phyloP scores from a whole-genome alignment of 1,284 basidiomycete species.

The Rhodotorula sp. region DNA sequence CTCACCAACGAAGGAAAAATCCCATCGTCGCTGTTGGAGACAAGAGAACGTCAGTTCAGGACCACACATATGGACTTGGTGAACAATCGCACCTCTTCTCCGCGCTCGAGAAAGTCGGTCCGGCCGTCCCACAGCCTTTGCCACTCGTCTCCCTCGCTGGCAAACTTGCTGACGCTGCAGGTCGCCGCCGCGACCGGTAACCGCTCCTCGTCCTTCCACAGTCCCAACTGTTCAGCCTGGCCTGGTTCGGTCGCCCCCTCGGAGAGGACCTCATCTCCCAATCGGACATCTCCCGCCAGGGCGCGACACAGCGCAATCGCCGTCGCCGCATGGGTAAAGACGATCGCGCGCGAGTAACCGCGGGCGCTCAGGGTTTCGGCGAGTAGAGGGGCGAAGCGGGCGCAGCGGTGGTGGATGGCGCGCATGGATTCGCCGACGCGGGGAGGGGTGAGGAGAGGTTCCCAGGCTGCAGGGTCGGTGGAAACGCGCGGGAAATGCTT shows the following conservation, averaged over 20 bases:
- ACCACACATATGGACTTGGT: too few relatives aligned
- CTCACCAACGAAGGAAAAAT: conserved; percentile 37
- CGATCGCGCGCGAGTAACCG: conserved; percentile 59
- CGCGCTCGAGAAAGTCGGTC: conserved; percentile 26
- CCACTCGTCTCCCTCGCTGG: conserved; percentile 8
- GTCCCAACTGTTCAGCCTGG: conserved; percentile 1
- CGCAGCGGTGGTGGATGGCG: conserved; percentile 63
- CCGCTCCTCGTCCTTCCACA: conserved; percentile 24
- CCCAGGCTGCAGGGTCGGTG: conserved; percentile 58
- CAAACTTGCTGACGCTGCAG: conserved; percentile 32
- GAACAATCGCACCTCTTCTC: conserved; percentile 26
- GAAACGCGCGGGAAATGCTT: conserved; percentile 47
- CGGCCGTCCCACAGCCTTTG: conserved; percentile 30
- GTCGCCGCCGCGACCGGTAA: conserved; percentile 22
- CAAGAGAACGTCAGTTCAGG: background rate
- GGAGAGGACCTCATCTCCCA: background rate
- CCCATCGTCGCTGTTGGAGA: conserved; percentile 30
- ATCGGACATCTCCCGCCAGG: conserved; percentile 57
- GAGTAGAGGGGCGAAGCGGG: conserved; percentile 59
- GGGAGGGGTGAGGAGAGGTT: conserved; percentile 64
- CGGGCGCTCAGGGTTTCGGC: conserved; percentile 54
- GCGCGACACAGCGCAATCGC: conserved; percentile 66
- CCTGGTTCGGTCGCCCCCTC: background rate
- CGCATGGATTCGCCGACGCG: conserved; percentile 69
- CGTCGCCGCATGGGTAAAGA: conserved; percentile 78